phyloP scores from a whole-genome alignment of 371 early-diverging fungal genomes.

The Mucor sp. region DNA sequence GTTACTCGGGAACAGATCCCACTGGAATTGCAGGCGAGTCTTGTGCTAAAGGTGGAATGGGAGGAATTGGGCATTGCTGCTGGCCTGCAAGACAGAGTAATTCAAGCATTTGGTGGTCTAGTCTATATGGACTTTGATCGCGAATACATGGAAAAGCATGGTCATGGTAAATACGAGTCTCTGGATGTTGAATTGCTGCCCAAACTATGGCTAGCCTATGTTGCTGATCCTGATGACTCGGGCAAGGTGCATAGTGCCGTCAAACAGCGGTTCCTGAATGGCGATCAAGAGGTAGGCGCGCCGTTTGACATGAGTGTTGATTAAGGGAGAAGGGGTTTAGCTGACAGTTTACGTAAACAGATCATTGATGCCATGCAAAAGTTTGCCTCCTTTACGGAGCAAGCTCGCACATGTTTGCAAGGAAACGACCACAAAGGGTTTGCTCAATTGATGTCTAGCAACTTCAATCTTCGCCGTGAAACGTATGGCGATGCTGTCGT shows the following conservation, averaged over 20 bases:
- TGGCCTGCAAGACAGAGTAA: conserved; percentile 72
- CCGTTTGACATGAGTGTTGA: not conserved
- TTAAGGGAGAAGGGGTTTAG: too few species aligned
- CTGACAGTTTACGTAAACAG: conserved; percentile 20
- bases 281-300: conserved; percentile 61
- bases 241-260: conserved; percentile 69
- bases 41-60: conserved; percentile 62
- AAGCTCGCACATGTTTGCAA: conserved; percentile 37
- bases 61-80: conserved; percentile 68
- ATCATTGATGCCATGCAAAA: conserved; percentile 59
- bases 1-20: conserved; percentile 45
- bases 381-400: conserved; percentile 54
- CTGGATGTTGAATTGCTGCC: conserved; percentile 47
- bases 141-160: conserved; percentile 54
- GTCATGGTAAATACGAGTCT: conserved; percentile 58
- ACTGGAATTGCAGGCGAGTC: conserved; percentile 55
- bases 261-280: conserved; percentile 52
- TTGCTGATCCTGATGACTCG: conserved; percentile 65
- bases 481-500: conserved; percentile 52
- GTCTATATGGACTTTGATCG: conserved; percentile 73
- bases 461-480: conserved; percentile 52
- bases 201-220: conserved; percentile 58
- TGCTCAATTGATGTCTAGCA: conserved; percentile 50
- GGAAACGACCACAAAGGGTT: conserved; percentile 28
- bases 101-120: conserved; percentile 66